Evolutionary conservation across 1,284 basidiomycete genomes (phyloP).

Genomic region (Sparassis latifolia): DNA sequence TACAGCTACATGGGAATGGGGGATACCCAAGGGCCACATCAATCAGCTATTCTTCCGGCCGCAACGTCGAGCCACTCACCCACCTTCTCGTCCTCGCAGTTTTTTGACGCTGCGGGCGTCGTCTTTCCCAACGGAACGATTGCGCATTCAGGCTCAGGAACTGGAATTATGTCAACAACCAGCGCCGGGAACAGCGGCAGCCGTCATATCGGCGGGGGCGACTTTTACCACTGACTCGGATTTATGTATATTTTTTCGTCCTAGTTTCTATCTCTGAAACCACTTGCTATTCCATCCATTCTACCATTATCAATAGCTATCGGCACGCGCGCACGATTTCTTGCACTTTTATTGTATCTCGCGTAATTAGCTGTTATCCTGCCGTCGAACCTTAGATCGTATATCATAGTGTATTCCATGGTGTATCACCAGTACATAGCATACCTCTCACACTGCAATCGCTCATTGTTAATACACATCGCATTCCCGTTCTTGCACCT

Average conservation of each 20-base stretch:
- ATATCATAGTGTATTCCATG: no score
- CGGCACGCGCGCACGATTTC: no score
- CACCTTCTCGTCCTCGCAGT: constrained; percentile 7
- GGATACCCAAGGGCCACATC: constrained; percentile 12
- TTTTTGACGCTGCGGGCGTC: constrained; percentile 5
- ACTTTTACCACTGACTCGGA: constrained; percentile 5
- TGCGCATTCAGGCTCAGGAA: background rate
- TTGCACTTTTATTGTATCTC: no score
- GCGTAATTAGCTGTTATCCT: no score
- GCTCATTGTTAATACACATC: no score
- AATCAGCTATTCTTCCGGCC: constrained; percentile 13
- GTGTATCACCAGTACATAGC: no score
- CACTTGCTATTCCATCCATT: background rate
- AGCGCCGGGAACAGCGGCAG: background rate
- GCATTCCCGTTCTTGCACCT: no score
- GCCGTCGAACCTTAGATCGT: no score
- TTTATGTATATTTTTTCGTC: background rate
- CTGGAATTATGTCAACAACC: background rate
- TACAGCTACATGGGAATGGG: constrained; percentile 17
- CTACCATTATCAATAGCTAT: no score
- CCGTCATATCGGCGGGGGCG: constrained; percentile 1
- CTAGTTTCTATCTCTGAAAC: no score
- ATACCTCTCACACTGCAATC: no score
- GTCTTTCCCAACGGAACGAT: constrained; percentile 5
- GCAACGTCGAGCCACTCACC: constrained; percentile 12